phyloP scores from a whole-genome alignment of 2,329 filamentous ascomycete species.

The Cercospora zeae-maydis region DNA sequence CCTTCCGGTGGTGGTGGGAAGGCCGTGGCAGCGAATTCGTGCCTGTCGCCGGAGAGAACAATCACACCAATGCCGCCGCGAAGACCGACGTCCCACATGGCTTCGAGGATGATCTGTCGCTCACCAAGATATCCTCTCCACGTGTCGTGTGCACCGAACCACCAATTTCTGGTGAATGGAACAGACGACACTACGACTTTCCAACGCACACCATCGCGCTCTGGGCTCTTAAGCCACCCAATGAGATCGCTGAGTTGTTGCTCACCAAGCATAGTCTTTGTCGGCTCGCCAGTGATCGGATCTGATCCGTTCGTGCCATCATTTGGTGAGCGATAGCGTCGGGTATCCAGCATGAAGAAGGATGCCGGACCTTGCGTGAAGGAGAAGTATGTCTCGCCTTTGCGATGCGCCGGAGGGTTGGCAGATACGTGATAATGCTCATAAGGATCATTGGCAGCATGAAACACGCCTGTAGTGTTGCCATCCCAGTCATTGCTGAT shows the following conservation, averaged over 20 bases:
- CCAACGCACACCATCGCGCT: slow-evolving; percentile 78
- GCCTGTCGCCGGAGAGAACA: slow-evolving; percentile 85
- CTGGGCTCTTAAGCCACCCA: slow-evolving; percentile 67
- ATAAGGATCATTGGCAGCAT: slow-evolving; percentile 78
- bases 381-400: slow-evolving; percentile 75
- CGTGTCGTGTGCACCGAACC: slow-evolving; percentile 79
- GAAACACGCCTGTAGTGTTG: slow-evolving; percentile 76
- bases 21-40: slow-evolving; percentile 90
- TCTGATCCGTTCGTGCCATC: slow-evolving; percentile 59
- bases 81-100: slow-evolving; percentile 84
- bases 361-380: slow-evolving; percentile 87
- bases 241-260: slow-evolving; percentile 77
- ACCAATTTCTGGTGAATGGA: slow-evolving; percentile 98
- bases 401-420: slow-evolving; percentile 67
- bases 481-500: slow-evolving; percentile 90
- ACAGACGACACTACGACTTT: slow-evolving; percentile 89
- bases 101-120: slow-evolving; percentile 73
- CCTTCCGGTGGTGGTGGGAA: slow-evolving; percentile 58
- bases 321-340: slow-evolving; percentile 72
- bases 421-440: slow-evolving; percentile 77
- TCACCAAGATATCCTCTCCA: slow-evolving; percentile 91
- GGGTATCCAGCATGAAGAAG: slow-evolving; percentile 93
- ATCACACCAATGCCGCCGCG: slow-evolving; percentile 70
- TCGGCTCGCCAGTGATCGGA: slow-evolving; percentile 42
- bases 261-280: slow-evolving; percentile 81